Evolutionary conservation across 1,139 yeast species (phyloP).

Genomic region (Trichomonascaceae sp.): DNA sequence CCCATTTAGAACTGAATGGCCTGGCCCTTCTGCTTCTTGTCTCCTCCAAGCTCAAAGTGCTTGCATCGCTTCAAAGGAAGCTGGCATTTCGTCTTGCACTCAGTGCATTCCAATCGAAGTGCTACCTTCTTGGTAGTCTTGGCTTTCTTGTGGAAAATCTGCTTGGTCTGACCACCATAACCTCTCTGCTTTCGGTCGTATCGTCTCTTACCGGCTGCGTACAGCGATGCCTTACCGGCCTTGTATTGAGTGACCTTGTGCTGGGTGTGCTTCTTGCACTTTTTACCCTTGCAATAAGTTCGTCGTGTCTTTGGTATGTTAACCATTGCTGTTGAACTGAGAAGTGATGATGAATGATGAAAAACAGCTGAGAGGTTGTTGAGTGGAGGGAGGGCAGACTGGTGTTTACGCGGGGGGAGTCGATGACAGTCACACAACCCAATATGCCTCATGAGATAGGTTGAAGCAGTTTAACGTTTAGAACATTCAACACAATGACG

Average conservation of each 20-base stretch:
- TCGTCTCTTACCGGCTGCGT: slow-evolving; percentile 99
- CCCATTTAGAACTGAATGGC: slow-evolving; percentile 79
- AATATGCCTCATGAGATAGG: not conserved
- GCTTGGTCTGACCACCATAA: slow-evolving; percentile 99
- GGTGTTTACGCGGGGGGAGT: not conserved
- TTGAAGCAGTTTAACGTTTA: not conserved
- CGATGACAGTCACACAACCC: not conserved
- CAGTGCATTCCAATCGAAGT: slow-evolving; percentile 97
- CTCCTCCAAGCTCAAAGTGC: slow-evolving; percentile 99
- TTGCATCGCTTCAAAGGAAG: slow-evolving; percentile 98
- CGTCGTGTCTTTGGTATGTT: slow-evolving; percentile 99
- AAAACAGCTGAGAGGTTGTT: not conserved
- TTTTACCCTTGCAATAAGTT: slow-evolving; percentile 99
- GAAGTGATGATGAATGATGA: not conserved
- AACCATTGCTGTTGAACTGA: slow-evolving; percentile 45
- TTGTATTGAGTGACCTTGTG: slow-evolving; percentile 99
- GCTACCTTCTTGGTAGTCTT: slow-evolving; percentile 99
- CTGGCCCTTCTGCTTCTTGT: slow-evolving; percentile 99
- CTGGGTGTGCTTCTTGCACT: slow-evolving; percentile 99
- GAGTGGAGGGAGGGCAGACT: not conserved
- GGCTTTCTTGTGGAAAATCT: slow-evolving; percentile 99
- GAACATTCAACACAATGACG: not conserved
- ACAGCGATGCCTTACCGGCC: slow-evolving; percentile 99
- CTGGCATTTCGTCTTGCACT: slow-evolving; percentile 98
- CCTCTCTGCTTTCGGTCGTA: slow-evolving; percentile 99